These are phyloP conservation scores for Chrysosporium keratinophilum DNA, from an alignment of 2,329 filamentous ascomycete genomes.

Conservation along the genomic window DNA sequence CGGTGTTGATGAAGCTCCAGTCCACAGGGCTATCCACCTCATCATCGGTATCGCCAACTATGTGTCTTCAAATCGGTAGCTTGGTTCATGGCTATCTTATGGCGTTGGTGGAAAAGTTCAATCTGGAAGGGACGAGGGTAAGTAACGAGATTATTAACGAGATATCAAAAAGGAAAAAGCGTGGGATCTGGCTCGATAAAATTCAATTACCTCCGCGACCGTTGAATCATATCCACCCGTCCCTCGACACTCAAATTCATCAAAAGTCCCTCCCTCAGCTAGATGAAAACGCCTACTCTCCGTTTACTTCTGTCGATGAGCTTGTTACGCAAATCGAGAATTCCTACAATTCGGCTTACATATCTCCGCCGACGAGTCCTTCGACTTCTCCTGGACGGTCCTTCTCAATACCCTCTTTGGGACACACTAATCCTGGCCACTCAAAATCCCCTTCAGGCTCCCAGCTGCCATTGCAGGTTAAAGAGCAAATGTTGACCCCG, in stretches of 20 bases:
- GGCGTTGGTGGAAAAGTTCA: conserved; percentile 65
- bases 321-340: conserved; percentile 65
- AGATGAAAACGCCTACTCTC: conserved; percentile 46
- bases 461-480: conserved; percentile 57
- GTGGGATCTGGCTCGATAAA: conserved; percentile 67
- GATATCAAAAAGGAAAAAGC: conserved; percentile 60
- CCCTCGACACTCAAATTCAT: conserved; percentile 24
- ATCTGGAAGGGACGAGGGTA: conserved; percentile 58
- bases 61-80: conserved; percentile 70
- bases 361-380: conserved; percentile 60
- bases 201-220: conserved; percentile 59
- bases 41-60: conserved; percentile 39
- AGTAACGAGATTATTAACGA: conserved; percentile 66
- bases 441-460: conserved; percentile 31
- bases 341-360: conserved; percentile 48
- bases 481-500: conserved; percentile 64
- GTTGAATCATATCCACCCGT: conserved; percentile 47
- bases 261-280: conserved; percentile 36
- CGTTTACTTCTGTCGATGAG: conserved; percentile 62
- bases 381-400: conserved; percentile 57
- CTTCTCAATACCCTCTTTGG: conserved; percentile 49
- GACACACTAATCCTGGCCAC: conserved; percentile 35
- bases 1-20: conserved; percentile 82
- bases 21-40: conserved; percentile 54
- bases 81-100: conserved; percentile 85